phyloP scores from a whole-genome alignment of 1,284 basidiomycete species.

The Trametes versicolor region DNA sequence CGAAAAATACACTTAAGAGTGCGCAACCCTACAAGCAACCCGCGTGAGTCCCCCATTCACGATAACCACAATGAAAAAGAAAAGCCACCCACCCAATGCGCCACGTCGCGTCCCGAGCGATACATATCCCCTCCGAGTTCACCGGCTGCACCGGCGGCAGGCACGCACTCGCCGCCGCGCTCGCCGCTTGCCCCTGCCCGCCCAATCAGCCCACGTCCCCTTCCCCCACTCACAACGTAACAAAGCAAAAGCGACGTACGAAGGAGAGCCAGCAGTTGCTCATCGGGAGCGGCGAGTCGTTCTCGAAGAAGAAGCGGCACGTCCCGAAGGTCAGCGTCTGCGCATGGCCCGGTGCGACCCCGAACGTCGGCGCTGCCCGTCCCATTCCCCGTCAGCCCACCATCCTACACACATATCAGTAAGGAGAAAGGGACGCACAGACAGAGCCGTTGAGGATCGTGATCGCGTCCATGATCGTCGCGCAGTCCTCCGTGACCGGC shows the following conservation, averaged over 20 bases:
- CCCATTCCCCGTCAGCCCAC: neutral
- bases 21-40: slow-evolving; percentile 9
- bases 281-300: slow-evolving; percentile 30
- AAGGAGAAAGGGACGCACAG: slow-evolving; percentile 12
- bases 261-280: slow-evolving; percentile 36
- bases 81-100: slow-evolving; percentile 35
- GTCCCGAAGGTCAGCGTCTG: slow-evolving; percentile 40
- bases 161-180: slow-evolving; percentile 34
- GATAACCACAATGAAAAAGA: neutral
- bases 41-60: too few relatives aligned
- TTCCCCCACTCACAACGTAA: neutral
- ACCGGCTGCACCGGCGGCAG: slow-evolving; percentile 38
- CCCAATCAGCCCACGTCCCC: neutral
- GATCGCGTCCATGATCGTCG: slow-evolving; percentile 34
- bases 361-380: slow-evolving; percentile 35
- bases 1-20: slow-evolving; percentile 6
- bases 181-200: slow-evolving; percentile 24
- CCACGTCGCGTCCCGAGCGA: slow-evolving; percentile 30
- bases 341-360: slow-evolving; percentile 30
- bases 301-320: slow-evolving; percentile 40
- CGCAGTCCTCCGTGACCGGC: slow-evolving; percentile 36
- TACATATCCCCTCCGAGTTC: slow-evolving; percentile 36
- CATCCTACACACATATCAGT: neutral
- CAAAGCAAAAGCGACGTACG: slow-evolving; percentile 20
- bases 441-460: slow-evolving; percentile 37